phyloP scores from a whole-genome alignment of 2,329 filamentous ascomycete genomes.

The Colletotrichum godetiae region DNA sequence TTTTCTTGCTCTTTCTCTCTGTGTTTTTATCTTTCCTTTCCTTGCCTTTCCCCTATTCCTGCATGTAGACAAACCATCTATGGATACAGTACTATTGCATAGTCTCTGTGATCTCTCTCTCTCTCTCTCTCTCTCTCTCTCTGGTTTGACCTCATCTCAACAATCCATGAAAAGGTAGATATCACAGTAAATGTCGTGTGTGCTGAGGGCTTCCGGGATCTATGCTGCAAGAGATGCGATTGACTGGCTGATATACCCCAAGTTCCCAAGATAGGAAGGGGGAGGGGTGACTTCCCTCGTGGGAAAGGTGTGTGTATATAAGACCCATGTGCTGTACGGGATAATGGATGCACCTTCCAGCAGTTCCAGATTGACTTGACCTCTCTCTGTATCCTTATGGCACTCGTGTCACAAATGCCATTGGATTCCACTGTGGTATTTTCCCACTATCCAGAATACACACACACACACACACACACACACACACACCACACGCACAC shows the following conservation, averaged over 20 bases:
- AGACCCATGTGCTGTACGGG: too few species aligned
- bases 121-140: too few species aligned
- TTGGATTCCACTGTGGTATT: neutral
- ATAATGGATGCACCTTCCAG: too few species aligned
- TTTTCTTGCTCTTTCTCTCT: neutral
- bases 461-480: neutral
- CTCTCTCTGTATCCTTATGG: neutral
- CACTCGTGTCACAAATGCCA: neutral
- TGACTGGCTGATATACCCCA: conserved; percentile 10
- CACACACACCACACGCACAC: neutral
- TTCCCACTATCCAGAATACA: neutral
- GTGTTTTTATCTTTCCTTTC: neutral
- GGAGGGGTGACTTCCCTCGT: neutral
- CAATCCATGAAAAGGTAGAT: neutral
- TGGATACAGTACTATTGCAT: too few species aligned
- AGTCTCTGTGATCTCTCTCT: too few species aligned
- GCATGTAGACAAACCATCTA: too few species aligned
- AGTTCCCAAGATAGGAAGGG: neutral
- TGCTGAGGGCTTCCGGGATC: neutral
- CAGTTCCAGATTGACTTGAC: too few species aligned
- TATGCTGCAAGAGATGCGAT: conserved; percentile 25
- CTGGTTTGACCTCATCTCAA: too few species aligned
- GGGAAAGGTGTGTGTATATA: neutral
- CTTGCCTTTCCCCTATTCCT: neutral
- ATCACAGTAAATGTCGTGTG: neutral